phyloP scores from a whole-genome alignment of 2,329 filamentous ascomycete species.

The Aspergillus sp. region DNA sequence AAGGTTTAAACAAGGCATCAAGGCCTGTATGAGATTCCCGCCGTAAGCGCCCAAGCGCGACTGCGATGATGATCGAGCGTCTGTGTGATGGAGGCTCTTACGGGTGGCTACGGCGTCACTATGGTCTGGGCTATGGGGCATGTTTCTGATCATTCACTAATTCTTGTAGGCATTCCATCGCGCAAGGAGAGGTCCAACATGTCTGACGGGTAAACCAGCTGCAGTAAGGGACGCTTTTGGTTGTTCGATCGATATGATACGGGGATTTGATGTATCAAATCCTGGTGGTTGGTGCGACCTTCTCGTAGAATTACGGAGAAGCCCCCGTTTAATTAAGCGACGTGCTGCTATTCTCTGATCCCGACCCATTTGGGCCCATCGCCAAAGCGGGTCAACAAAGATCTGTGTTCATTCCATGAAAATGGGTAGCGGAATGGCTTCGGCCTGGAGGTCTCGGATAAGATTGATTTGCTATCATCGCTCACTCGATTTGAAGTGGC shows the following conservation, averaged over 20 bases:
- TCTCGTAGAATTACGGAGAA: background rate
- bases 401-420: background rate
- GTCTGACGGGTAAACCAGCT: too few species aligned
- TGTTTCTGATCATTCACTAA: background rate
- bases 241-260: background rate
- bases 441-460: too few species aligned
- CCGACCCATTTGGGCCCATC: background rate
- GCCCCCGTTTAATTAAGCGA: background rate
- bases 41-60: slow-evolving; percentile 25
- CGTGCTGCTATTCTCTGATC: background rate
- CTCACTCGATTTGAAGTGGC: background rate
- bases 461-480: background rate
- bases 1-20: slow-evolving; percentile 11
- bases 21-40: slow-evolving; percentile 3
- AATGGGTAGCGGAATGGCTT: background rate
- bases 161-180: background rate
- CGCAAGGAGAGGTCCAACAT: background rate
- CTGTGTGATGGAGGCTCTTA: slow-evolving; percentile 8
- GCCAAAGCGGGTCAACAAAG: background rate
- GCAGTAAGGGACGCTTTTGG: too few species aligned
- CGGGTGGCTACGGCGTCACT: background rate
- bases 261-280: background rate
- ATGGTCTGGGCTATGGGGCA: background rate
- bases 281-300: background rate
- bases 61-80: slow-evolving; percentile 8